phyloP scores from a whole-genome alignment of 2,329 filamentous ascomycete species.

The Penicillium verrucosum region DNA sequence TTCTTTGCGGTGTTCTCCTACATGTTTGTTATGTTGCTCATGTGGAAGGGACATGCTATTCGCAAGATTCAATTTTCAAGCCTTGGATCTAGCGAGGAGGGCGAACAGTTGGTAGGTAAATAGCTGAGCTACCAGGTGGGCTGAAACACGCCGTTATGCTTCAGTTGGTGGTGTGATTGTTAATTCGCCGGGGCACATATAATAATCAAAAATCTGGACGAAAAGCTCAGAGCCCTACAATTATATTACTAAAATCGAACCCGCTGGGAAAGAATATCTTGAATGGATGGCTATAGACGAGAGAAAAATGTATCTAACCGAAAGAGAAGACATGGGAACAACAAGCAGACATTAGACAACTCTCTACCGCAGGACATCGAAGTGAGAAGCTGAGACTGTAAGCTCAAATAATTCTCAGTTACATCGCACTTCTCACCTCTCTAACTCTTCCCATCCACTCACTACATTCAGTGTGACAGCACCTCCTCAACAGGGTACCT shows the following conservation, averaged over 20 bases:
- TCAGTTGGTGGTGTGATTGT: not conserved
- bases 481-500: not conserved
- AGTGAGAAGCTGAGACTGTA: not conserved
- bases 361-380: not conserved
- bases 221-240: not conserved
- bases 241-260: not conserved
- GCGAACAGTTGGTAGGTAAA: conserved; percentile 13
- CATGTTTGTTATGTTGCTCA: conserved; percentile 24
- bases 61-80: conserved; percentile 19
- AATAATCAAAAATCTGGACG: not conserved
- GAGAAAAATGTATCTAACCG: not conserved
- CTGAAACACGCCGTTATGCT: not conserved
- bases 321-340: not conserved
- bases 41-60: conserved; percentile 27
- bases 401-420: not conserved
- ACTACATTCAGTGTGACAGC: not conserved
- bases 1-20: conserved; percentile 33
- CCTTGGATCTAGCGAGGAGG: conserved; percentile 23
- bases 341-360: not conserved
- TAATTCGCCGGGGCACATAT: not conserved
- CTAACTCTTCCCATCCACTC: not conserved
- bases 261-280: not conserved
- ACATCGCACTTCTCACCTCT: not conserved
- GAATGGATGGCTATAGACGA: not conserved
- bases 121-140: not conserved